Conservation (phyloP, 148 eudicot genomes). For the Polygonum maritimum region DNA sequence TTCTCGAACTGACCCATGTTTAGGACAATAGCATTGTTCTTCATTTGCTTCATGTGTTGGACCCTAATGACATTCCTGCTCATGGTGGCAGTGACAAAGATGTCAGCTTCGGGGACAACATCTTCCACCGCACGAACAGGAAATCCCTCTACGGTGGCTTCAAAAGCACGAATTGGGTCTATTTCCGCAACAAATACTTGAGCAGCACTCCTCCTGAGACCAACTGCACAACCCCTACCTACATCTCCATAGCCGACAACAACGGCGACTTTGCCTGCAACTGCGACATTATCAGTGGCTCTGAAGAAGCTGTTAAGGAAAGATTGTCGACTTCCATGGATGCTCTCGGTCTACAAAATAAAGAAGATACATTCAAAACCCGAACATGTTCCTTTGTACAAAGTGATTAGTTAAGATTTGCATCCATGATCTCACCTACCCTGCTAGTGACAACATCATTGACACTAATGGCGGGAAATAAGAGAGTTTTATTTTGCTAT, state of each 20-base stretch:
- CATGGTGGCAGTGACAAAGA: conserved; percentile 87
- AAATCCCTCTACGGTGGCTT: conserved; percentile 83
- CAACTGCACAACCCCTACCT: conserved; percentile 85
- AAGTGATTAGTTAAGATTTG: background rate
- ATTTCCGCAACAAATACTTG: conserved; percentile 84
- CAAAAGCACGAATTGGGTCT: conserved; percentile 87
- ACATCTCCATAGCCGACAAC: conserved; percentile 93
- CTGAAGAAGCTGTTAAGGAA: conserved; percentile 91
- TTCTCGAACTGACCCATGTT: conserved; percentile 97
- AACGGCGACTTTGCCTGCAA: conserved; percentile 83
- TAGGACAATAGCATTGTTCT: conserved; percentile 95
- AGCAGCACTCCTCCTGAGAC: conserved; percentile 75
- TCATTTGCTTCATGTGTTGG: conserved; percentile 84
- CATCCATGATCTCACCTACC: conserved; percentile 25
- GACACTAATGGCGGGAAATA: conserved; percentile 93
- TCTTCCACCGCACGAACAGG: conserved; percentile 70
- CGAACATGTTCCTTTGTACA: background rate
- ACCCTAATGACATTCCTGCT: conserved; percentile 94
- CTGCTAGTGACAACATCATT: conserved; percentile 95
- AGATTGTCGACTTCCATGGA: conserved; percentile 96
- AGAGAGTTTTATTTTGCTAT: conserved; percentile 55
- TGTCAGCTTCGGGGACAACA: conserved; percentile 59
- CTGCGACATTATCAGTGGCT: conserved; percentile 82
- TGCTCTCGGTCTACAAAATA: conserved; percentile 66
- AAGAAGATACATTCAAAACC: background rate